Base-by-base conservation (phyloP, 2,329 filamentous ascomycete genomes). In the Pseudopyrenochaeta lycopersici region DNA sequence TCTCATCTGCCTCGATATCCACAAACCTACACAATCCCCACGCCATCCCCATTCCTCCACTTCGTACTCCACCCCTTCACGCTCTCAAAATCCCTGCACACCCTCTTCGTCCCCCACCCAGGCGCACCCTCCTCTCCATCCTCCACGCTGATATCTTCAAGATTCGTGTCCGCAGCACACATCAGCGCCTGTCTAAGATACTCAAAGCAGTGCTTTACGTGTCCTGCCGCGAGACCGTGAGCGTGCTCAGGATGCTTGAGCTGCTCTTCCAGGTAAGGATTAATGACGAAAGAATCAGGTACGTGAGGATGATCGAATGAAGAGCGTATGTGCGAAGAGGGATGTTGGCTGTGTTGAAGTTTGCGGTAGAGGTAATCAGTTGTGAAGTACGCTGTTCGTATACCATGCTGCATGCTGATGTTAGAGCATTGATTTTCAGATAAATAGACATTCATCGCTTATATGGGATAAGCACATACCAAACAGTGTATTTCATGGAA, bases 121-220 rank as follows among this genome's bases (percentile, higher is more conserved):
- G 57, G 18, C 5, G 47, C 46, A 7, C 32, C 45, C n/a, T 21
- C 29, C 2, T 42, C 17, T 14, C 12, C 32, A 3, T 32, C 45
- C 7, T 53, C 56, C 17, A 51, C 9, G 4, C 5, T 36, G 6
- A 21, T 15, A 20, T 49, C 45, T 30, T 58, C 66, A 14, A 71
- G 21, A 15, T 63, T 71, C 27, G 58, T 64, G 45, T 71, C 67
- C 2, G 63, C 66, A 29, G 60, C 56, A 33, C 67, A 71, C 50
- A 60, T 67, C 27, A 71, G 60, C 1, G 60, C 62, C 21, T 71
- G 64, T 2, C 67, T 38, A 3, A 71, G 36, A 42, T 69, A 71
- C 17, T 68, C 63, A 45, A 71, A 69, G 42, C 67, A 71, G 33
- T 71, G 66, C 6, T 20, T 29, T 9, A 50, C 27, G 7, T 58